These are phyloP conservation scores for Tagetes patula DNA, from an alignment of 129 eudicot genomes.

Conservation along the genomic window DNA sequence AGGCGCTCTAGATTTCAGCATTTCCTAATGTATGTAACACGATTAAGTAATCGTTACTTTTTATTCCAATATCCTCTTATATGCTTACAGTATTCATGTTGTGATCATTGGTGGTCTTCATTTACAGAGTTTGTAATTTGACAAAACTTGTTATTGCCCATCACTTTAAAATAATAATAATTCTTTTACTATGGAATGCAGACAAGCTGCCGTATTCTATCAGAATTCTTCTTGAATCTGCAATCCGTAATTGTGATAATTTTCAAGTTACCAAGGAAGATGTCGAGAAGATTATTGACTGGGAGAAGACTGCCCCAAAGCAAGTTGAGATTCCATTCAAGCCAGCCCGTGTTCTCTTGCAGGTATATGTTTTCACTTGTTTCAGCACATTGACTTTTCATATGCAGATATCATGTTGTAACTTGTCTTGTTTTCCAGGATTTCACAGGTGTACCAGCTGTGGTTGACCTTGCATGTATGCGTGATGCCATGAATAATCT, in stretches of 20 bases:
- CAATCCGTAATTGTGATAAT: conserved; percentile 85
- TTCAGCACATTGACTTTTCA: conserved; percentile 17
- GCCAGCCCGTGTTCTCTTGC: conserved; percentile 95
- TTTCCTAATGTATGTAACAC: not conserved
- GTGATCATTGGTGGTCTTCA: not conserved
- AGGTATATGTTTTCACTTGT: conserved; percentile 43
- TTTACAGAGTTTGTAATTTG: not conserved
- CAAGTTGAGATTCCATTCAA: conserved; percentile 94
- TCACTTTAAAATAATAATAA: not conserved
- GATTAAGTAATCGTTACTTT: not conserved
- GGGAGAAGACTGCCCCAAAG: conserved; percentile 85
- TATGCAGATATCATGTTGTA: conserved; percentile 4
- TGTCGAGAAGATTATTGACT: conserved; percentile 89
- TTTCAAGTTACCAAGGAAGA: conserved; percentile 90
- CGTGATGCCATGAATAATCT: conserved; percentile 98
- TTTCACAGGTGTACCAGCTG: conserved; percentile 98
- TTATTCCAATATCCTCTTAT: not conserved
- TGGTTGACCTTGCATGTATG: conserved; percentile 96
- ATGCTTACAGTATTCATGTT: not conserved
- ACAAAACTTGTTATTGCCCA: not conserved
- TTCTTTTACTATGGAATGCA: conserved; percentile 30
- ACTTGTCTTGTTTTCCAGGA: conserved; percentile 46
- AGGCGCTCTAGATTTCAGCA: not conserved
- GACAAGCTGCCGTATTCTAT: conserved; percentile 93
- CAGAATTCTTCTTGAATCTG: conserved; percentile 84